phyloP scores from a whole-genome alignment of 345 rosid genomes.

The Hevea brasiliensis region DNA sequence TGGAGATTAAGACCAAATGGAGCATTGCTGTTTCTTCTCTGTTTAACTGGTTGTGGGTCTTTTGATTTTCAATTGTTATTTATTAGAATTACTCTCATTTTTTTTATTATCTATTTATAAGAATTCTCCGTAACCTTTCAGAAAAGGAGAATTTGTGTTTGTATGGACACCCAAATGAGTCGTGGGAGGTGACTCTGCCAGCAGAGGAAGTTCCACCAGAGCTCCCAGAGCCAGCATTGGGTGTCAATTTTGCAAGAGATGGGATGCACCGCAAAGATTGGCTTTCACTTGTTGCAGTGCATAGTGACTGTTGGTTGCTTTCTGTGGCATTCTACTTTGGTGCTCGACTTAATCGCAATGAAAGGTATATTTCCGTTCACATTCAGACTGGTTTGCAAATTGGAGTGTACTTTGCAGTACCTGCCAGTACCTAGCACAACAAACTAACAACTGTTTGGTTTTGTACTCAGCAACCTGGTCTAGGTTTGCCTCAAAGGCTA shows the following conservation, averaged over 20 bases:
- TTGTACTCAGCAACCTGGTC: too few species aligned
- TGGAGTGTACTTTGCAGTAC: too few species aligned
- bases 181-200: constrained; percentile 28
- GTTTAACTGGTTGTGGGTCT: background rate
- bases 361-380: constrained; percentile 12
- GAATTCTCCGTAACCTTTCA: background rate
- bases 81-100: background rate
- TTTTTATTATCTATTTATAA: background rate
- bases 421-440: too few species aligned
- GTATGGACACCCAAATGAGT: constrained; percentile 28
- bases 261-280: constrained; percentile 33
- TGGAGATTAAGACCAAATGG: background rate
- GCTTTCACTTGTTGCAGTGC: constrained; percentile 34
- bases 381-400: background rate
- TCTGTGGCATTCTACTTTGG: constrained; percentile 31
- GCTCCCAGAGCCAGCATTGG: constrained; percentile 31
- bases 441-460: too few species aligned
- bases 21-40: background rate
- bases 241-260: constrained; percentile 33
- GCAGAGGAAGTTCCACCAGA: constrained; percentile 35
- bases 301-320: constrained; percentile 32
- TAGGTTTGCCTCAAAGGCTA: background rate
- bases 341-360: constrained; percentile 24
- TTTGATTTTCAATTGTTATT: background rate
- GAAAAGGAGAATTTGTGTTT: constrained; percentile 33